Base-by-base conservation (phyloP, 2,329 filamentous ascomycete genomes). In the Colletotrichum higginsianum region DNA sequence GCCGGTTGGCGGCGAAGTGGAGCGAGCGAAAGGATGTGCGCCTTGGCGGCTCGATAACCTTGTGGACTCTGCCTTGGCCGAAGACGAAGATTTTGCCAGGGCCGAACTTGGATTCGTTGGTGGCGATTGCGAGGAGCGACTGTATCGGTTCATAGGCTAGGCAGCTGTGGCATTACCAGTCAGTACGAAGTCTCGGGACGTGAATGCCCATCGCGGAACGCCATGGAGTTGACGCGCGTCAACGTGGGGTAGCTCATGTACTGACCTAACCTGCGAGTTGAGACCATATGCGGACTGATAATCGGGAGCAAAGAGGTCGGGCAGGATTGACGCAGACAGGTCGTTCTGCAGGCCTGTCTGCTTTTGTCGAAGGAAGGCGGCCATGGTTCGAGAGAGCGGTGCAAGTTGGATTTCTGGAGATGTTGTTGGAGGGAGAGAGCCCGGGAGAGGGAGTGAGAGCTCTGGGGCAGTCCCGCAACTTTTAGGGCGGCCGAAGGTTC, bases 101-200 rank as follows among this genome's bases (percentile, higher is more conserved):
- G 71, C 95, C 95, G 79, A 94, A 97, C 78, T 93, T 91, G 75
- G 93, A 94, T 82, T 97, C 93, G 79, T 91, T 93, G 52, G 96
- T 99, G 71, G 95, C 96, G 74, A 98, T 90, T 52, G 96, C 96
- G 62, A 99, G 88, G 68, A 99, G 90, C 38, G 95, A 98, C 80
- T 99, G 96, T 15, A 98, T 88, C 1, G 96, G 95, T 75, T 98
- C 95, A 84, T 97, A 98, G 72, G 95, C 93, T 75, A 98, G 85
- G 74, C 93, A 93, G 77, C 94, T 94, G n/a, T n/a, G 40, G 5
- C 60, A 77, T 88, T 40, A 44, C 30, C 23, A 23, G 35, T 70
- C 26, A 71, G 55, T 46, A 30, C 26, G 38, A 60, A 15, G 5
- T 46, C 11, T 57, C 9, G 12, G 16, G 15, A 21, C 8, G 46